Evolutionary conservation across 2,329 filamentous ascomycete genomes (phyloP).

Genomic region (Tolypocladium tropicale): DNA sequence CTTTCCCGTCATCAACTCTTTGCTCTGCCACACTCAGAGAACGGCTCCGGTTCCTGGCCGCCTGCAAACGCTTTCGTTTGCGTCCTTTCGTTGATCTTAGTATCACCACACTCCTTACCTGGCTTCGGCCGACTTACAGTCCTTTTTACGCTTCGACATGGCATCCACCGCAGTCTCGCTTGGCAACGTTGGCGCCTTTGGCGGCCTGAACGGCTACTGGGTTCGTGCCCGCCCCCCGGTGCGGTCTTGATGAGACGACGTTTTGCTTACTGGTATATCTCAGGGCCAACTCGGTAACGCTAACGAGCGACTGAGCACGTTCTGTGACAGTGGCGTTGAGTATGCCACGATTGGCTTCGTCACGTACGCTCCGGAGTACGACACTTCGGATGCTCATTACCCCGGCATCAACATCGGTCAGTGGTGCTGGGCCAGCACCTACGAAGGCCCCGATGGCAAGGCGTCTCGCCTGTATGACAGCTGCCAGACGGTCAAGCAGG

Average conservation of each 20-base stretch:
- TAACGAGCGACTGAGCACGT: conserved; percentile 15
- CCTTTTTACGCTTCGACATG: neutral
- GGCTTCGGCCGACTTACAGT: conserved; percentile 24
- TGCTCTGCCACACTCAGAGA: conserved; percentile 9
- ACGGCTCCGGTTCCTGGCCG: conserved; percentile 19
- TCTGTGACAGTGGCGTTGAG: conserved; percentile 26
- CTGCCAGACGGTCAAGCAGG: conserved; percentile 24
- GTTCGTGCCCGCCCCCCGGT: conserved; percentile 12
- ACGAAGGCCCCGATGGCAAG: conserved; percentile 10
- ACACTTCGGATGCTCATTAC: conserved; percentile 14
- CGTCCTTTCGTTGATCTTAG: conserved; percentile 27
- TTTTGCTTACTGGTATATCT: neutral
- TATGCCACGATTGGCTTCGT: conserved; percentile 29
- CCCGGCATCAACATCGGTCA: conserved; percentile 29
- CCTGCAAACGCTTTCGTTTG: conserved; percentile 25
- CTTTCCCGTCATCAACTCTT: conserved; percentile 24
- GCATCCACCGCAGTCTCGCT: conserved; percentile 12
- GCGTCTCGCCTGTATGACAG: conserved; percentile 21
- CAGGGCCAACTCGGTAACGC: conserved; percentile 30
- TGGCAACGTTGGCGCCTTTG: conserved; percentile 12
- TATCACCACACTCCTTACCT: conserved; percentile 19
- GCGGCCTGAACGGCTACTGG: conserved; percentile 30
- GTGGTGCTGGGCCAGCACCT: conserved; percentile 22
- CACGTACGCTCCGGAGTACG: conserved; percentile 25
- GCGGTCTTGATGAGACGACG: neutral